Conservation (phyloP, 2,329 filamentous ascomycete species). For the Epichloe bromicola region DNA sequence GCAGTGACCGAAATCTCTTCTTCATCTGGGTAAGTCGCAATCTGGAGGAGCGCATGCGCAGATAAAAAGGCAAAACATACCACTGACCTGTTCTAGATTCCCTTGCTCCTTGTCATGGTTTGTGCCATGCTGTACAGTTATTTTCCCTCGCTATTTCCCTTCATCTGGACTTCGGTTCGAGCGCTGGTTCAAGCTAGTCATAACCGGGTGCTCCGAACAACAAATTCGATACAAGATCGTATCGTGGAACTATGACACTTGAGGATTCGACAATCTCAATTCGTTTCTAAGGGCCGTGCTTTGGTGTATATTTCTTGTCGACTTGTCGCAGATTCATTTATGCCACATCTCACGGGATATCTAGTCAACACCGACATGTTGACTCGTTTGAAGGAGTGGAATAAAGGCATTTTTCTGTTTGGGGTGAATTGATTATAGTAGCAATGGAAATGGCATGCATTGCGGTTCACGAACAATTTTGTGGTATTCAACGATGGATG, state of each 20-base stretch:
- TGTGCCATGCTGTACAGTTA: slow-evolving; percentile 37
- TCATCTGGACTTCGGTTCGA: slow-evolving; percentile 21
- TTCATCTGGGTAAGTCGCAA: slow-evolving; percentile 48
- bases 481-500: not conserved
- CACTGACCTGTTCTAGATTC: slow-evolving; percentile 25
- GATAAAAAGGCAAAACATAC: not conserved
- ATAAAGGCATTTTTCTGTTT: not conserved
- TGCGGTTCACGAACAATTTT: not conserved
- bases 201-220: slow-evolving; percentile 11
- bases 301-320: not conserved
- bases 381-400: not conserved
- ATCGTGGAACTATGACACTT: slow-evolving; percentile 15
- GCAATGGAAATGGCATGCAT: not conserved
- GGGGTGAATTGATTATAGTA: not conserved
- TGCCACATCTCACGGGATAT: not conserved
- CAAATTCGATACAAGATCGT: slow-evolving; percentile 13
- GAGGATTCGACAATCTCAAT: not conserved
- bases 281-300: not conserved
- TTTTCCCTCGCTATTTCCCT: slow-evolving; percentile 31
- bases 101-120: slow-evolving; percentile 34
- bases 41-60: not conserved
- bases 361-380: not conserved
- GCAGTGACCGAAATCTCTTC: slow-evolving; percentile 53
- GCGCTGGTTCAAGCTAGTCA: slow-evolving; percentile 18
- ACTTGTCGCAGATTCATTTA: not conserved